A percentile compares a stretch with the other conserved stretches of the same genome.
These are phyloP conservation scores for Alternaria conjuncta DNA, from an alignment of 2,329 filamentous ascomycete genomes.

Conservation along the genomic window DNA sequence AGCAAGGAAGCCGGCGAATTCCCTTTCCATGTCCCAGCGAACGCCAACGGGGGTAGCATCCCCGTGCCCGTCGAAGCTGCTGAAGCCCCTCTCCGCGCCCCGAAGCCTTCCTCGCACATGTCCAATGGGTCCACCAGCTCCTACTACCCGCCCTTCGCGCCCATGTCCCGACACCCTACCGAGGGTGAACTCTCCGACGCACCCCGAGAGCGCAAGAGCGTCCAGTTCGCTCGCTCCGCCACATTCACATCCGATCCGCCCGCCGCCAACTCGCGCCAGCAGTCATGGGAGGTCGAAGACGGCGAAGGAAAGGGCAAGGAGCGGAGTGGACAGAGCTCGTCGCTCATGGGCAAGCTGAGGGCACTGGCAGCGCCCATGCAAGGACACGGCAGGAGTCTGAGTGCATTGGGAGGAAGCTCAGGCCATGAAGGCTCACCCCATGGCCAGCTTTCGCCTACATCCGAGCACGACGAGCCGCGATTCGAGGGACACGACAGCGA, in stretches of 20 bases:
- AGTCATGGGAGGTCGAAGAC: constrained; percentile 68
- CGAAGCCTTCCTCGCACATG: constrained; percentile 28
- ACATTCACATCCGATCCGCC: constrained; percentile 51
- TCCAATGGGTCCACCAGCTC: constrained; percentile 31
- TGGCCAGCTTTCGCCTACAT: constrained; percentile 54
- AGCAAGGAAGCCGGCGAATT: constrained; percentile 43
- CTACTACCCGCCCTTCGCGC: constrained; percentile 40
- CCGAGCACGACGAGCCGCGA: constrained; percentile 55
- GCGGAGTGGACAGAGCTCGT: constrained; percentile 59
- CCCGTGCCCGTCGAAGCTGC: constrained; percentile 23
- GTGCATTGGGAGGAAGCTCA: constrained; percentile 52
- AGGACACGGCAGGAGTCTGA: constrained; percentile 58
- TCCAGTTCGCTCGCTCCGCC: constrained; percentile 71
- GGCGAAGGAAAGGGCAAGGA: constrained; percentile 65
- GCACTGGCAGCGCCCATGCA: constrained; percentile 68
- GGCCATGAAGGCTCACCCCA: constrained; percentile 48
- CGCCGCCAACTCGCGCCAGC: constrained; percentile 63
- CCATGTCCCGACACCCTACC: constrained; percentile 41
- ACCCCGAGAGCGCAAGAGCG: constrained; percentile 64
- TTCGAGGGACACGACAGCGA: constrained; percentile 71
- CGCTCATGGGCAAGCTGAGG: constrained; percentile 80
- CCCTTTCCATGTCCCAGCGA: constrained; percentile 39
- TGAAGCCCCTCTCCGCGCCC: constrained; percentile 21
- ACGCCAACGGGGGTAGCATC: constrained; percentile 24
- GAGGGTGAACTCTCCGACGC: constrained; percentile 41